phyloP scores from a whole-genome alignment of 2,329 filamentous ascomycete species.

The Sporothrix inflata region DNA sequence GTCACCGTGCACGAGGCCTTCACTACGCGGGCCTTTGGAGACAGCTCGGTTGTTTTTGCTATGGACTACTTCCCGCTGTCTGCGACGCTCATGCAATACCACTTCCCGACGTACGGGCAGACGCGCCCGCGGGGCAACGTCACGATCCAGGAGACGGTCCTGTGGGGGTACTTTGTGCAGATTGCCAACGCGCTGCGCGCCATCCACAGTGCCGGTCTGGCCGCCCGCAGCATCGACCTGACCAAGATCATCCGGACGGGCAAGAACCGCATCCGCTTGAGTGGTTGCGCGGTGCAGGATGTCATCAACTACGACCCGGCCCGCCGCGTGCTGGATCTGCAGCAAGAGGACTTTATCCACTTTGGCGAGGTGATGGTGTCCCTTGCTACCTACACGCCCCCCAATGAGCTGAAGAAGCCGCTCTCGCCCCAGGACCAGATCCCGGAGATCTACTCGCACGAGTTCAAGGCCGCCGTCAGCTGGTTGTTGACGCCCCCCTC shows the following conservation, averaged over 20 bases:
- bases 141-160: slow-evolving; percentile 67
- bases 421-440: slow-evolving; percentile 78
- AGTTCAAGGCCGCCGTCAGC: slow-evolving; percentile 75
- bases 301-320: slow-evolving; percentile 80
- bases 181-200: slow-evolving; percentile 84
- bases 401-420: slow-evolving; percentile 47
- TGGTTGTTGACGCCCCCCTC: slow-evolving; percentile 75
- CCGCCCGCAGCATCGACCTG: slow-evolving; percentile 81
- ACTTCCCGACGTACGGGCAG: slow-evolving; percentile 61
- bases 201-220: slow-evolving; percentile 79
- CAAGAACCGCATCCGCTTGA: slow-evolving; percentile 86
- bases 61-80: slow-evolving; percentile 91
- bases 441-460: slow-evolving; percentile 70
- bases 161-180: slow-evolving; percentile 94
- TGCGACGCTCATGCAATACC: slow-evolving; percentile 84
- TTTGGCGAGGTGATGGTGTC: slow-evolving; percentile 85
- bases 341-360: slow-evolving; percentile 83
- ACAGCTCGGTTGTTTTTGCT: slow-evolving; percentile 92
- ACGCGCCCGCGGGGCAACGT: slow-evolving; percentile 44
- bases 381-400: slow-evolving; percentile 71
- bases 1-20: slow-evolving; percentile 91
- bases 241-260: slow-evolving; percentile 89
- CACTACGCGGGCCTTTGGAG: slow-evolving; percentile 88
- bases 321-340: slow-evolving; percentile 71
- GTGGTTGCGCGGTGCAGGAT: slow-evolving; percentile 86